These are phyloP conservation scores for Boletus sp. DNA, from an alignment of 768 basidiomycete species.

Conservation along the genomic window DNA sequence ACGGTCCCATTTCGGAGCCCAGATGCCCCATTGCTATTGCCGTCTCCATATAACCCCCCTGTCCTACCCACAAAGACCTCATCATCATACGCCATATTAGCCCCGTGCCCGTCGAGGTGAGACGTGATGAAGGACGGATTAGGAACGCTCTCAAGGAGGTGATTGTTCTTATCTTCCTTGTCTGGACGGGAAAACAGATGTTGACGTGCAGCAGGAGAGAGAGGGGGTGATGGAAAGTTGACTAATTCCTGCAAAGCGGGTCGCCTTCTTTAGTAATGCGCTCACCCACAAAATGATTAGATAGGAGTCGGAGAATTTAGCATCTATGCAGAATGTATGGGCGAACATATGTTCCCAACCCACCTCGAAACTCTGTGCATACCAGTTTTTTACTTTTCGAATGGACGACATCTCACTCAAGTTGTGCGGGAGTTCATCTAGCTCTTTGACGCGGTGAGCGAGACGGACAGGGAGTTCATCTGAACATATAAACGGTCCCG, in stretches of 20 bases:
- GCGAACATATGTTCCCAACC: constrained; percentile 16
- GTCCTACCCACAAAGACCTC: background rate
- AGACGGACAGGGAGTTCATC: constrained; percentile 95
- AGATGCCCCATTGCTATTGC: constrained; percentile 27
- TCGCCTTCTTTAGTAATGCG: background rate
- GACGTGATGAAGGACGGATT: constrained; percentile 65
- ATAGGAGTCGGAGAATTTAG: background rate
- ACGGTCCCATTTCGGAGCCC: constrained; percentile 50
- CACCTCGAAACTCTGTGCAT: constrained; percentile 97
- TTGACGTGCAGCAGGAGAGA: constrained; percentile 65
- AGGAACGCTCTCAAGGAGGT: constrained; percentile 69
- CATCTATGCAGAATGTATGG: background rate
- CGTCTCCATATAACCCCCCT: constrained; percentile 13
- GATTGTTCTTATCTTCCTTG: constrained; percentile 26
- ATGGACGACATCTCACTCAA: constrained; percentile 90
- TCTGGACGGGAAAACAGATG: constrained; percentile 54
- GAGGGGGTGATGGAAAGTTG: constrained; percentile 71
- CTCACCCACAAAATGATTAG: background rate
- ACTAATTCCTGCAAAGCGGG: constrained; percentile 70
- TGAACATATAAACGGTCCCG: constrained; percentile 18
- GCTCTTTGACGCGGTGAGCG: constrained; percentile 93
- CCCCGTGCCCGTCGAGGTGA: constrained; percentile 32
- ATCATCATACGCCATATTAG: constrained; percentile 8
- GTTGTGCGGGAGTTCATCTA: constrained; percentile 91
- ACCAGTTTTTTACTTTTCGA: constrained; percentile 96